Base-by-base conservation (phyloP, 441 rosid species). In the Arabidopsis hybrid region DNA sequence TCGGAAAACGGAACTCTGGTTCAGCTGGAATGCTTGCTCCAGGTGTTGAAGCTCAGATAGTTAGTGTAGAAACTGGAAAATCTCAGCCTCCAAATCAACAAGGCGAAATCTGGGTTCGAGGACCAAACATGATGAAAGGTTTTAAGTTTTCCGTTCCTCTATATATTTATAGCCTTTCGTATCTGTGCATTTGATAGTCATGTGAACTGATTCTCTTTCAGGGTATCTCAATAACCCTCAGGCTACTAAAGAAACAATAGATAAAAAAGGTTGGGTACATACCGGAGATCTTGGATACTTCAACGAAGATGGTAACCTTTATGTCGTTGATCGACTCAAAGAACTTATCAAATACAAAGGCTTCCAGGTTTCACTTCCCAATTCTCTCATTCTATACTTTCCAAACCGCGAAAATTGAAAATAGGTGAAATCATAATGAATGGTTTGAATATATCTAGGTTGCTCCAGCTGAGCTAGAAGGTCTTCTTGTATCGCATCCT, bases 401-500 rank as follows among this genome's bases (percentile, higher is more conserved):
- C 32, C 17, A 5, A 31, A 46, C 17, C 2, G 32, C 18, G 0
- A 3, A 40, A 7, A 31, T 6, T 7, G 64, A 18, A 35, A 34
- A n/a, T 4, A 12, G 7, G 34, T 47, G 31, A 43, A 14, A 16
- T 18, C 18, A 5, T n/a, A 2, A 56, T 49, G 12, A 13, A 55
- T 26, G n/a, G 57, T 14, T 58, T 56, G 51, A 43, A 43, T 62
- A 21, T 61, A 52, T 56, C 51, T 47, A 95, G 98, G 88, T 95
- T 80, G 99, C 99, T 53, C 99, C 99, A 32, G 99, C 97, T 17
- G 98, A 95, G 81, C 88, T 95, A 61, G 97, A 95, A 87, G 99
- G 90, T 50, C 83, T 95, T n/a, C 96, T 95, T 69, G 88, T 92
- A 73, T 86, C 99, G 47, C 97, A 92, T 75, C 86, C 95, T 6